Evolutionary conservation across 805 yeast species (phyloP), one percentile per base, ranked within the genome.

Genomic region (Jamesozyma jinghongensis): DNA sequence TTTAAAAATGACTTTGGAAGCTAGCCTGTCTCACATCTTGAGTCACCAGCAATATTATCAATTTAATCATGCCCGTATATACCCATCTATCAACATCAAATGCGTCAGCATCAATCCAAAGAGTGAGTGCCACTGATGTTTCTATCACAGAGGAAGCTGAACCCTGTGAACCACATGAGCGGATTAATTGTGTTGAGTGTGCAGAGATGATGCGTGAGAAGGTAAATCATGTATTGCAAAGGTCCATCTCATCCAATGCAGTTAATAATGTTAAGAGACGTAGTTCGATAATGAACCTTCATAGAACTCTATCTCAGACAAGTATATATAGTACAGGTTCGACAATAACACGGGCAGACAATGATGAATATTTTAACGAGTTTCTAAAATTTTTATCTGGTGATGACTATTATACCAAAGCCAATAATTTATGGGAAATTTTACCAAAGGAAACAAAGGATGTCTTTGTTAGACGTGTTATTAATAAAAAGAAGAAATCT

Each of bases 201-300:
- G 18, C 34, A 4, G 19, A 25, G 11, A 16, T 19, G 10, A 34
- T 12, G 16, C 14, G 41, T 31, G 37, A 30, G 3, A 45, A 26
- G 17, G 26, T 35, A 25, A 28, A 38, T 25, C 40, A 34, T 6
- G 32, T 32, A 3, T 36, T 48, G 14, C 45, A 48, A 16, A 26
- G 51, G 22, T 48, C 51, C 3, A 43, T 45, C 17, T 48, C 51
- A 7, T 27, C 39, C 5, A 48, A 43, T 41, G 51, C 51, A 1
- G 36, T 45, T 10, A 46, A 39, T 28, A 22, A 29, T 18, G 25
- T 34, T 2, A 40, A 32, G 17, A 40, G 32, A 14, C 33, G 40
- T 13, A 32, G 20, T 8, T 47, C 51, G 3, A 13, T 39, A 3
- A 30, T 22, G 6, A 43, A 36, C 19, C 22, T 47, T 10, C 47